Percentiles rank a stretch among this genome's conserved stretches.
phyloP scores from a whole-genome alignment of 331 rosid genomes.

The Erythrophleum ivorense region DNA sequence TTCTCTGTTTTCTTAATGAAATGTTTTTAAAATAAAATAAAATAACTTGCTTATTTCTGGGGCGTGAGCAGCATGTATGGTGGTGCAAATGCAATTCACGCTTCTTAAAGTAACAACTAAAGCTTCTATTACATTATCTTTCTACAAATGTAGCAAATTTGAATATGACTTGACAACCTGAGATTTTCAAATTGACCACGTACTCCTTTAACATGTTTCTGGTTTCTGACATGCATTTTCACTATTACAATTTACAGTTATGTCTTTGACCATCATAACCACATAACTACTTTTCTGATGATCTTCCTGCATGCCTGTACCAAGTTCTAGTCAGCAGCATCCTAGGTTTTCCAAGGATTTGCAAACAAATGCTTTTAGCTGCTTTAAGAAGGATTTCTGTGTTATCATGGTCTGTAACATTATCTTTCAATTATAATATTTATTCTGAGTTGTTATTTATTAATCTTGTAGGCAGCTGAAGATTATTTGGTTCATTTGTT shows the following conservation, averaged over 20 bases:
- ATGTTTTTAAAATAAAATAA: neutral
- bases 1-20: neutral
- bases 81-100: neutral
- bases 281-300: neutral
- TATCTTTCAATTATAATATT: slow-evolving; percentile 5
- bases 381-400: slow-evolving; percentile 12
- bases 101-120: neutral
- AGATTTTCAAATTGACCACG: neutral
- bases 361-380: neutral
- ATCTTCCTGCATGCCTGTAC: neutral
- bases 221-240: neutral
- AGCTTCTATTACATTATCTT: neutral
- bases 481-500: slow-evolving; percentile 68
- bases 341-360: neutral
- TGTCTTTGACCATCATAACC: slow-evolving; percentile 1
- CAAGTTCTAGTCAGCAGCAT: neutral
- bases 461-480: slow-evolving; percentile 78
- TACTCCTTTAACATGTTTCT: neutral
- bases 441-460: slow-evolving; percentile 20
- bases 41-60: neutral
- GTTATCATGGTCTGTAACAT: neutral
- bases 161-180: neutral
- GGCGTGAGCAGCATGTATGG: neutral
- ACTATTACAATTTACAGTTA: neutral
- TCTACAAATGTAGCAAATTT: neutral